These are phyloP conservation scores for Plectosphaerella sp. DNA, from an alignment of 2,329 filamentous ascomycete species.

Conservation along the genomic window DNA sequence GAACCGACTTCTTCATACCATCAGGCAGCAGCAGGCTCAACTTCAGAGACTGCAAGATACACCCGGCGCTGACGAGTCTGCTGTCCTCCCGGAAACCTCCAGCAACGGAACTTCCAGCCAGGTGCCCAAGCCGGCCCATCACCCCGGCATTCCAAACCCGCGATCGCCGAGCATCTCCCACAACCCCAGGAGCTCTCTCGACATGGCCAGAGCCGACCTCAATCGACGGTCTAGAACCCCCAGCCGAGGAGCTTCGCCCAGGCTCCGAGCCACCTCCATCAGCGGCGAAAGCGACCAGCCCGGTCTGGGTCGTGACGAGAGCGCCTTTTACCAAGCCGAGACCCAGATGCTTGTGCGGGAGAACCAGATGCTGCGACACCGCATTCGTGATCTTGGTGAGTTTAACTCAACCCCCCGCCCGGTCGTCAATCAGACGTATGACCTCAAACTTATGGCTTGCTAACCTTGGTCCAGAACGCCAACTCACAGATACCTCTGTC, in stretches of 20 bases:
- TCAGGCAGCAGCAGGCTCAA: conserved; percentile 70
- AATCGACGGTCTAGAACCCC: conserved; percentile 55
- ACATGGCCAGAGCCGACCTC: conserved; percentile 51
- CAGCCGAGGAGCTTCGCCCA: conserved; percentile 52
- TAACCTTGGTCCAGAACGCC: conserved; percentile 38
- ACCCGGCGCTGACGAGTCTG: conserved; percentile 46
- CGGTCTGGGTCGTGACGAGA: conserved; percentile 64
- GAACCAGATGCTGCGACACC: conserved; percentile 76
- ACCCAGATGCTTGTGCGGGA: conserved; percentile 73
- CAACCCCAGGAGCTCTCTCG: conserved; percentile 54
- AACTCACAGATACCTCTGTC: conserved; percentile 40
- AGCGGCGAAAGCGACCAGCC: conserved; percentile 55
- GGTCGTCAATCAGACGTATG: no score
- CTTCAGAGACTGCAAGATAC: conserved; percentile 55
- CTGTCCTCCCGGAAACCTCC: conserved; percentile 39
- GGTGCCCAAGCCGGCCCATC: conserved; percentile 15
- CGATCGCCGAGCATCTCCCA: conserved; percentile 46
- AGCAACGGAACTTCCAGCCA: conserved; percentile 22
- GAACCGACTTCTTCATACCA: conserved; percentile 75
- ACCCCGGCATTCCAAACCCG: conserved; percentile 36
- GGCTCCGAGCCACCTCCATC: conserved; percentile 53
- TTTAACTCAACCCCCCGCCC: no score
- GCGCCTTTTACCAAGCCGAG: conserved; percentile 77
- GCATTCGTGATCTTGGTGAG: conserved; percentile 73
- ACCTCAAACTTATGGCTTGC: background rate